These are phyloP conservation scores for Candida sakaeoensis DNA, from an alignment of 805 yeast species.

Conservation along the genomic window DNA sequence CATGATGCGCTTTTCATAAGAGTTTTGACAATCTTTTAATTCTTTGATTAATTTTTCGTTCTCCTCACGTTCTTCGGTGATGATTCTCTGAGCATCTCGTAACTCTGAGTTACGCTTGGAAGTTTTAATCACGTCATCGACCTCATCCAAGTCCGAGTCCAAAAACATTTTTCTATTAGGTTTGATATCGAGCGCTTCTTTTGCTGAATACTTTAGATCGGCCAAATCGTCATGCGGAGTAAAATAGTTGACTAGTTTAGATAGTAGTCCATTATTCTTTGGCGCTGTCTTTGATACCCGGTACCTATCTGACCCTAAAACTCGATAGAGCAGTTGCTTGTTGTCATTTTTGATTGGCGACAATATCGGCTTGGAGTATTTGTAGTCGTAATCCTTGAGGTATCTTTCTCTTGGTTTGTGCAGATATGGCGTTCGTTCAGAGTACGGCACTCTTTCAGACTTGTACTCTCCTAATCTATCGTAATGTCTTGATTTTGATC, in stretches of 20 bases:
- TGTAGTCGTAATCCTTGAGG: not conserved
- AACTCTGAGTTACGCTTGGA: not conserved
- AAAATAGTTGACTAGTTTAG: slow-evolving; percentile 11
- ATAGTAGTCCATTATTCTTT: slow-evolving; percentile 6
- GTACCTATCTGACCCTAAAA: slow-evolving; percentile 4
- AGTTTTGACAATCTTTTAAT: not conserved
- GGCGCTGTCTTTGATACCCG: slow-evolving; percentile 4
- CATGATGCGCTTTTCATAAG: not conserved
- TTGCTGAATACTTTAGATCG: slow-evolving; percentile 16
- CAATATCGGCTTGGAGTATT: slow-evolving; percentile 5
- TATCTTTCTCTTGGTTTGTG: too few species aligned
- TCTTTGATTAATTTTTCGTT: slow-evolving; percentile 2
- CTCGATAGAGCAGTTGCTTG: slow-evolving; percentile 6
- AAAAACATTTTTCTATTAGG: slow-evolving; percentile 13
- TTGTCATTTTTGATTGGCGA: not conserved
- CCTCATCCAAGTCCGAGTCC: slow-evolving; percentile 6
- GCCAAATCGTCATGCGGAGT: slow-evolving; percentile 14
- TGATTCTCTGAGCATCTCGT: not conserved
- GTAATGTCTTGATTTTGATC: too few species aligned
- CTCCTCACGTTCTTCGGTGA: slow-evolving; percentile 5
- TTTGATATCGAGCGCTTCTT: slow-evolving; percentile 10
- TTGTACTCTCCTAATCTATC: too few species aligned
- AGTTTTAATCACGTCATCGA: slow-evolving; percentile 5
- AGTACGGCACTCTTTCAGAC: not conserved
- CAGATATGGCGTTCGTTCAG: slow-evolving; percentile 1